Evolutionary conservation across 768 basidiomycete species (phyloP).

Genomic region (Myochromella boudieri): DNA sequence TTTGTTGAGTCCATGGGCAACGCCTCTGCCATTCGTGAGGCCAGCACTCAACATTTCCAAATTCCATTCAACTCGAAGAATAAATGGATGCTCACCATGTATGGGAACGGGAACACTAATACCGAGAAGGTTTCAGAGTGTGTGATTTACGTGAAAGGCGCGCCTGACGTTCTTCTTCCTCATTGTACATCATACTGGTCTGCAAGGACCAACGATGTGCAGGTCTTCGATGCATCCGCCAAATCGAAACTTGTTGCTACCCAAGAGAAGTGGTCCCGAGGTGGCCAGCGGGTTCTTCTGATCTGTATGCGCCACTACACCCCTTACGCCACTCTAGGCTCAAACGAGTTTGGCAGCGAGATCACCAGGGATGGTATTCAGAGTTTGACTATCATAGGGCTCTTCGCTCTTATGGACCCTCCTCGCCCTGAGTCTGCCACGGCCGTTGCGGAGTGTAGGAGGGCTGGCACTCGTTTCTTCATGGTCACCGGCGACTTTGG

Average conservation of each 20-base stretch:
- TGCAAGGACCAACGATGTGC: conserved; percentile 17
- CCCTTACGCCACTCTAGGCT: conserved; percentile 20
- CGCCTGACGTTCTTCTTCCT: conserved; percentile 52
- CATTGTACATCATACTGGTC: conserved; percentile 29
- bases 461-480: conserved; percentile 52
- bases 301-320: conserved; percentile 33
- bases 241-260: conserved; percentile 19
- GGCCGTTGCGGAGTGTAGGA: conserved; percentile 44
- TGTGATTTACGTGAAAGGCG: conserved; percentile 54
- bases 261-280: conserved; percentile 43
- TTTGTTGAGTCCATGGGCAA: conserved; percentile 34
- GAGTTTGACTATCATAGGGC: conserved; percentile 46
- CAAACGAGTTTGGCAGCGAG: conserved; percentile 28
- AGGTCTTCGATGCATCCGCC: conserved; percentile 25
- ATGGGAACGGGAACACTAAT: no score
- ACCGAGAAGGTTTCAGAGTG: background rate
- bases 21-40: conserved; percentile 20
- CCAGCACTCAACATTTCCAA: conserved; percentile 29
- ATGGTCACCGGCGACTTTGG: conserved; percentile 62
- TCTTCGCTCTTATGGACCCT: conserved; percentile 56
- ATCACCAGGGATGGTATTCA: conserved; percentile 35
- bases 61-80: conserved; percentile 51
- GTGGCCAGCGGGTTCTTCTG: conserved; percentile 55
- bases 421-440: conserved; percentile 49
- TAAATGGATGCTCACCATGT: conserved; percentile 59